Base-by-base conservation (phyloP, 768 basidiomycete genomes). In the Psilocybe azurescens region DNA sequence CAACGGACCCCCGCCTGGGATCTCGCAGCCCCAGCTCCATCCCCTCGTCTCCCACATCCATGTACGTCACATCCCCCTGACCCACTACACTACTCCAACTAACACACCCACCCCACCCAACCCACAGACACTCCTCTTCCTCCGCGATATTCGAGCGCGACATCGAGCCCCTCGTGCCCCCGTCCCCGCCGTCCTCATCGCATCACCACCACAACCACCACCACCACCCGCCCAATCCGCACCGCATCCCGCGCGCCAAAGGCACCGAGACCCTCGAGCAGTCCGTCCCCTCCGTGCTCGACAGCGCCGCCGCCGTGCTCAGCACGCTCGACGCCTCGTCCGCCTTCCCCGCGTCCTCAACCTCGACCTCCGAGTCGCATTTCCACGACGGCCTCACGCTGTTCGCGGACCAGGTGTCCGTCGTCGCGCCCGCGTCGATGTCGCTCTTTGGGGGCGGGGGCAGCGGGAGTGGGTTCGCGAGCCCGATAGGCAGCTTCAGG, bases 71-170 rank as follows among this genome's bases (percentile, higher is more conserved):
- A 1, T 16, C n/a, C 41, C 14, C 14, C 41, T 13, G 55, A 65
- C 38, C 32, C 52, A 14, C 57, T 29, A 61, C 50, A 46, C 44
- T 5, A 59, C 36, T 58, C 20, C 11, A 10, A 16, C 49, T 32
- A 52, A 41, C 61, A 59, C 56, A 64, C 68, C 1, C 24, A 24
- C 24, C 24, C 24, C 24, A 24, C 24, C 24, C 24, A 24, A 62
- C 16, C 13, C 49, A 6, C 65, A 81, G 81, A 1, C 83, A 91
- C 68, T 94, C 92, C 0, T 92, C 91, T 0, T 92, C 91, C 0
- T 94, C 93, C 0, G 93, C 94, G 39, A 96, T 95, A 60, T 96
- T 96, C 62, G 94, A 96, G 75, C 87, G 94, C 38, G 94, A 96
- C 72, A 94, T 96, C 65, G 94, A 95, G 66, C 89, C 89, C 54